phyloP scores from a whole-genome alignment of 768 basidiomycete genomes.

The Peribolospora baueri region DNA sequence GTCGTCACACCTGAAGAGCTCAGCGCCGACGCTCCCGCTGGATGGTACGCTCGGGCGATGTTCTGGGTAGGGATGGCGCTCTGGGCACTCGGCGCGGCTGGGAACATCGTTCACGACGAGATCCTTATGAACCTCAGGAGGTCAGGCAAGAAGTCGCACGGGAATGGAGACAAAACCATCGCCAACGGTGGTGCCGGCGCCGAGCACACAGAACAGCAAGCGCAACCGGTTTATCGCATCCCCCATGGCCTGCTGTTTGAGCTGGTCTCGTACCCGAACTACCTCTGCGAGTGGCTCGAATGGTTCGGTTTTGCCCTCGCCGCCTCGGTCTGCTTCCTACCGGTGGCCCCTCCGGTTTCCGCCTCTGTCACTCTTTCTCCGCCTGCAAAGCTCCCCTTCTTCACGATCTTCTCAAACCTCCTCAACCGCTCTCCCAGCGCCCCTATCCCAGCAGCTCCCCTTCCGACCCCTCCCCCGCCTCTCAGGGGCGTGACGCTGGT shows the following conservation, averaged over 20 bases:
- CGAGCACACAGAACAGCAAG: constrained; percentile 1
- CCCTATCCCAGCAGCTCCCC: constrained; percentile 16
- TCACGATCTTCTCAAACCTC: neutral
- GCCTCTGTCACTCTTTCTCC: neutral
- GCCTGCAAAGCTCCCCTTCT: neutral
- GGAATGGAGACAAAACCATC: constrained; percentile 16
- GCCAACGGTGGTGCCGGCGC: constrained; percentile 14
- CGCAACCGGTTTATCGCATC: constrained; percentile 38
- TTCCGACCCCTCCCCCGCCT: constrained; percentile 23
- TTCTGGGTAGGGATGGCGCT: constrained; percentile 43
- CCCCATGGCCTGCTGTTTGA: constrained; percentile 54
- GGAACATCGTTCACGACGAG: constrained; percentile 77
- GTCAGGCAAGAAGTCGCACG: constrained; percentile 14
- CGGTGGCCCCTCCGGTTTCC: neutral
- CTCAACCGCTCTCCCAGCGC: neutral
- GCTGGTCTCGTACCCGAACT: constrained; percentile 74
- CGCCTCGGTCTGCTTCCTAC: constrained; percentile 18
- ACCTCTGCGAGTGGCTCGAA: constrained; percentile 84
- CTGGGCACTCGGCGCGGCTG: constrained; percentile 46
- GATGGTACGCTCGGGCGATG: neutral
- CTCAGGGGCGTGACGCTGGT: constrained; percentile 2
- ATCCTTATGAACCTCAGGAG: constrained; percentile 44
- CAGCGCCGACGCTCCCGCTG: neutral
- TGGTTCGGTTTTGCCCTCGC: constrained; percentile 74
- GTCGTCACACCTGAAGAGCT: too few species aligned